Evolutionary conservation across 2,329 filamentous ascomycete genomes (phyloP).

Genomic region (Fusarium nelsonii): DNA sequence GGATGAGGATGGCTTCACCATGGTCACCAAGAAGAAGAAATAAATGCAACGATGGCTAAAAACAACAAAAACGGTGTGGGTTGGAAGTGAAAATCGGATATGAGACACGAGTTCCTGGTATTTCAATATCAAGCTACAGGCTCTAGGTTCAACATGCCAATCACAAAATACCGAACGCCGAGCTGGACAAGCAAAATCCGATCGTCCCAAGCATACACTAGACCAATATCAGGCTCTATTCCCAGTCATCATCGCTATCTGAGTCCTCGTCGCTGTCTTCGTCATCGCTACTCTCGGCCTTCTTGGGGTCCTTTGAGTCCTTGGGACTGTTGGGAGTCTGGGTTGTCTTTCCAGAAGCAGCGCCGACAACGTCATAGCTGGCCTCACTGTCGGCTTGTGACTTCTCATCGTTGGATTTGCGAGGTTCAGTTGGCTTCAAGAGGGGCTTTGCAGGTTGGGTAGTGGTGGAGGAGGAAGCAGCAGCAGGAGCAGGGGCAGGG

Average conservation of each 20-base stretch:
- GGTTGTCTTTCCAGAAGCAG: conserved; percentile 80
- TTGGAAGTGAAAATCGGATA: conserved; percentile 3
- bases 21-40: conserved; percentile 75
- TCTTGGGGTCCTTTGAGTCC: conserved; percentile 65
- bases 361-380: conserved; percentile 93
- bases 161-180: conserved; percentile 52
- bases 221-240: conserved; percentile 60
- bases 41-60: conserved; percentile 39
- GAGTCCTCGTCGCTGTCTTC: conserved; percentile 28
- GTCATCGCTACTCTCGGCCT: conserved; percentile 23
- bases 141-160: conserved; percentile 35
- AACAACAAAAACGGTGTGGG: conserved; percentile 16
- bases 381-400: conserved; percentile 93
- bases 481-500: conserved; percentile 53
- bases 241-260: conserved; percentile 76
- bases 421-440: conserved; percentile 74
- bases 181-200: conserved; percentile 44
- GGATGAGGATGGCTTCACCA: conserved; percentile 86
- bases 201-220: conserved; percentile 29
- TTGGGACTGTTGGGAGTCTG: conserved; percentile 78
- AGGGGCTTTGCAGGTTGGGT: conserved; percentile 64
- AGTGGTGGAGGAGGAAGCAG: conserved; percentile 69
- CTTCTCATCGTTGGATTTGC: conserved; percentile 87
- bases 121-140: conserved; percentile 47
- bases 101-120: conserved; percentile 40